A percentile compares a stretch with the other conserved stretches of the same genome.
Evolutionary conservation across 1,284 basidiomycete genomes (phyloP).

Genomic region (Sutorius eximius): DNA sequence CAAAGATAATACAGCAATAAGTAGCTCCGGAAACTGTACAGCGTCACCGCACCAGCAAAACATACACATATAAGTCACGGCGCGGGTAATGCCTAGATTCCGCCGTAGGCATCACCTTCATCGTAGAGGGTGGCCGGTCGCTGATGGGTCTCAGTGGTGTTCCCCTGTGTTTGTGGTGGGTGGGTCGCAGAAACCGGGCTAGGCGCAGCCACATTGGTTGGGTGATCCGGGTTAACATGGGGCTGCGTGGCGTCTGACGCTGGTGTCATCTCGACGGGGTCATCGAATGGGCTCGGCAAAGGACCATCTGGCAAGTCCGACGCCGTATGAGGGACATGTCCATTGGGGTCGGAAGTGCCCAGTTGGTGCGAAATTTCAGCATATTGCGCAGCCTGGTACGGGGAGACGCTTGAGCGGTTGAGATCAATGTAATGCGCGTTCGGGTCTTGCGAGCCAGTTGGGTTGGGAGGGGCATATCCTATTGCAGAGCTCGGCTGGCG

Average conservation of each 20-base stretch:
- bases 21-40: constrained; percentile 23
- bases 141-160: constrained; percentile 14
- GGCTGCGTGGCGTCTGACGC: constrained; percentile 14
- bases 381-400: constrained; percentile 72
- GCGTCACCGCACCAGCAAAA: constrained; percentile 10
- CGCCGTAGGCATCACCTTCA: constrained; percentile 64
- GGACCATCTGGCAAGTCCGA: constrained; percentile 25
- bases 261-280: constrained; percentile 14
- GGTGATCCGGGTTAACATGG: constrained; percentile 14
- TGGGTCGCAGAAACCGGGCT: not conserved
- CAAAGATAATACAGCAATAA: constrained; percentile 28
- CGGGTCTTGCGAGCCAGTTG: constrained; percentile 8
- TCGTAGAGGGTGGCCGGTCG: constrained; percentile 54
- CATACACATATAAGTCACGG: constrained; percentile 5
- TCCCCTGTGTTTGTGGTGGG: constrained; percentile 10
- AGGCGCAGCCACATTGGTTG: constrained; percentile 14
- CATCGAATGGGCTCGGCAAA: constrained; percentile 33
- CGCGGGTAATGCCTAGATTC: constrained; percentile 43
- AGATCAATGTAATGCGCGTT: constrained; percentile 59
- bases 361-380: constrained; percentile 63
- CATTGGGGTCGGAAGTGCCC: constrained; percentile 43
- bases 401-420: constrained; percentile 64
- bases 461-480: constrained; percentile 17
- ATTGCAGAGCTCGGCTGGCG: constrained; percentile 21
- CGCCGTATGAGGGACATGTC: constrained; percentile 20